phyloP scores from a whole-genome alignment of 2,329 filamentous ascomycete species.

The Dryadomyces sulphureus region DNA sequence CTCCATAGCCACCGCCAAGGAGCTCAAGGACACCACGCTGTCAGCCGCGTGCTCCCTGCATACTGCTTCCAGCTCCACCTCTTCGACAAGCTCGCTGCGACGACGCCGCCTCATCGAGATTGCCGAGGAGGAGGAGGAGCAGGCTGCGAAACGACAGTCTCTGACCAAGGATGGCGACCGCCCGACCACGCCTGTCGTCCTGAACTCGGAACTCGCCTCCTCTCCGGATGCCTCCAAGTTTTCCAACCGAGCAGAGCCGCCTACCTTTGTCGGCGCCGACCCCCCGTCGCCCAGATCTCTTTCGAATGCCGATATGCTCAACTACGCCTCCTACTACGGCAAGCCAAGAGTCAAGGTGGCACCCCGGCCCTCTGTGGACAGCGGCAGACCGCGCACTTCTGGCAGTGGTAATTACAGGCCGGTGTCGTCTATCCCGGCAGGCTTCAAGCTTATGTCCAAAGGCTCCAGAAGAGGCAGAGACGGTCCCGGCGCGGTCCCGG shows the following conservation, averaged over 20 bases:
- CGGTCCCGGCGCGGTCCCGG: slow-evolving; percentile 23
- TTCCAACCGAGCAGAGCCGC: slow-evolving; percentile 32
- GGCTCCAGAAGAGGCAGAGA: slow-evolving; percentile 32
- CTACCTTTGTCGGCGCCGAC: slow-evolving; percentile 32
- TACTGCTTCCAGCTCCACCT: slow-evolving; percentile 71
- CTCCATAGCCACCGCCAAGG: slow-evolving; percentile 56
- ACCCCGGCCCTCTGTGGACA: slow-evolving; percentile 64
- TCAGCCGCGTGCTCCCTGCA: slow-evolving; percentile 82
- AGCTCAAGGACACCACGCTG: slow-evolving; percentile 76
- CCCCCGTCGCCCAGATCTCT: slow-evolving; percentile 33
- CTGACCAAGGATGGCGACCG: slow-evolving; percentile 31
- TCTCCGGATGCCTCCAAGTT: slow-evolving; percentile 36
- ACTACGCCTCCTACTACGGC: slow-evolving; percentile 31
- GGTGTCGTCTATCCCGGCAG: slow-evolving; percentile 64
- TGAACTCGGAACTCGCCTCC: slow-evolving; percentile 36
- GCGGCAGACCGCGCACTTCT: slow-evolving; percentile 45
- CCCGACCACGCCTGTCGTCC: slow-evolving; percentile 23
- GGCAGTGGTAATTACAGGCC: slow-evolving; percentile 48
- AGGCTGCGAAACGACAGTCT: slow-evolving; percentile 44
- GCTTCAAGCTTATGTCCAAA: slow-evolving; percentile 56
- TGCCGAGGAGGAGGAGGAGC: slow-evolving; percentile 71
- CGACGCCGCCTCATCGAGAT: slow-evolving; percentile 77
- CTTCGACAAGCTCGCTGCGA: slow-evolving; percentile 66
- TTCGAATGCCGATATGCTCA: slow-evolving; percentile 33
- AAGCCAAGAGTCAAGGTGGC: slow-evolving; percentile 82